A percentile compares a stretch with the other conserved stretches of the same genome.
Conservation (phyloP, 495 filamentous ascomycete species). For the Aspergillus haitiensis region DNA sequence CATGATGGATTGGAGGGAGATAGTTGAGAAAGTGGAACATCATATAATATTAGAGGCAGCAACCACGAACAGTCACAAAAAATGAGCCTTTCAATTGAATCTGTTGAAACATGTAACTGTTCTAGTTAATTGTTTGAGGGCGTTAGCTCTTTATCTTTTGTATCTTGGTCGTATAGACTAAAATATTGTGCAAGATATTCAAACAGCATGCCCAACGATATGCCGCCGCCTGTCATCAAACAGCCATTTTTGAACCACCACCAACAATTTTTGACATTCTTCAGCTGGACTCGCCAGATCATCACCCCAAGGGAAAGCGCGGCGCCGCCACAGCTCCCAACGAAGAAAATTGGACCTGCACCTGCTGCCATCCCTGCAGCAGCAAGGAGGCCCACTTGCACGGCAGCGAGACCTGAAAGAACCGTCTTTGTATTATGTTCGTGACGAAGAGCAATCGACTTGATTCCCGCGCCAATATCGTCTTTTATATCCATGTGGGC, state of each 20-base stretch:
- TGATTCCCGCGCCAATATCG: constrained; percentile 89
- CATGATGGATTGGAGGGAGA: constrained; percentile 75
- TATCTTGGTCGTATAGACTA: constrained; percentile 31
- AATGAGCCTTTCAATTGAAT: constrained; percentile 1
- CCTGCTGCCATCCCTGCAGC: constrained; percentile 72
- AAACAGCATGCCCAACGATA: constrained; percentile 59
- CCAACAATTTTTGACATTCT: constrained; percentile 85
- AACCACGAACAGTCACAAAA: neutral
- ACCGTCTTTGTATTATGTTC: constrained; percentile 85
- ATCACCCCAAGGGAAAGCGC: constrained; percentile 73
- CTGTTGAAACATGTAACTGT: neutral
- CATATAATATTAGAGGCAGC: constrained; percentile 12
- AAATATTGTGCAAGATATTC: constrained; percentile 56
- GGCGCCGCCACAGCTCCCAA: constrained; percentile 82
- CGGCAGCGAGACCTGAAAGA: constrained; percentile 68
- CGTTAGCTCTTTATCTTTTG: constrained; percentile 5
- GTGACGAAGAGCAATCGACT: constrained; percentile 89
- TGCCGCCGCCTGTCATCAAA: constrained; percentile 66
- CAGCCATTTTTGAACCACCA: constrained; percentile 90
- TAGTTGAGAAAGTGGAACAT: constrained; percentile 61
- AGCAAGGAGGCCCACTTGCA: constrained; percentile 77
- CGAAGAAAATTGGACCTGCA: constrained; percentile 81
- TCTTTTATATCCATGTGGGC: constrained; percentile 98
- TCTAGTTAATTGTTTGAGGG: neutral
- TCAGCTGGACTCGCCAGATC: constrained; percentile 85